These are phyloP conservation scores for Phytophthora sp. DNA, from an alignment of 352 stramenopile genomes.

Conservation along the genomic window DNA sequence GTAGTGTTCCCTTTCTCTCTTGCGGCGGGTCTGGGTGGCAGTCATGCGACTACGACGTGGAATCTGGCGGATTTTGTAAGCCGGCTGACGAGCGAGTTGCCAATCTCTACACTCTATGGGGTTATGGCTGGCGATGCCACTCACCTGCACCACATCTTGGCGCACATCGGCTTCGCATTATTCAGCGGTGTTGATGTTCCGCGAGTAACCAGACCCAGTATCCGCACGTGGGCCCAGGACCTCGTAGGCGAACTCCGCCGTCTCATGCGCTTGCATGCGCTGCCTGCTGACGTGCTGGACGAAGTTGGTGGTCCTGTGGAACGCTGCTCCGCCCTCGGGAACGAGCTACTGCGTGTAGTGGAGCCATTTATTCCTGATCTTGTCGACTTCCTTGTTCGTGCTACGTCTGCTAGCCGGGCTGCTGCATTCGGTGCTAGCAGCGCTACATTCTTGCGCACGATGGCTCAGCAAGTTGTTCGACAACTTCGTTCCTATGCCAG, in stretches of 20 bases:
- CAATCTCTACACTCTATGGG: slow-evolving; percentile 58
- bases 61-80: slow-evolving; percentile 64
- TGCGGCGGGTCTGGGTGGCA: slow-evolving; percentile 40
- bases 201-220: slow-evolving; percentile 55
- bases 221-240: slow-evolving; percentile 61
- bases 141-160: slow-evolving; percentile 63
- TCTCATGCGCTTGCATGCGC: slow-evolving; percentile 41
- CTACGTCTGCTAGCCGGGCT: slow-evolving; percentile 61
- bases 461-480: slow-evolving; percentile 57
- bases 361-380: slow-evolving; percentile 69
- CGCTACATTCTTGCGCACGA: slow-evolving; percentile 54
- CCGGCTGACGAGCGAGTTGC: slow-evolving; percentile 50
- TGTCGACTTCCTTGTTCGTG: slow-evolving; percentile 61
- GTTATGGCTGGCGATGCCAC: slow-evolving; percentile 50
- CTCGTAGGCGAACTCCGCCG: slow-evolving; percentile 51
- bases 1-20: slow-evolving; percentile 64
- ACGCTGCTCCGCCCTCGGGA: slow-evolving; percentile 37
- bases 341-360: slow-evolving; percentile 52
- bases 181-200: slow-evolving; percentile 68
- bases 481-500: slow-evolving; percentile 43
- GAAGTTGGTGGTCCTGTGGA: slow-evolving; percentile 31
- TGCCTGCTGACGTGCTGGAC: slow-evolving; percentile 42
- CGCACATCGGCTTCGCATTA: slow-evolving; percentile 61
- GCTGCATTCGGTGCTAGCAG: slow-evolving; percentile 53
- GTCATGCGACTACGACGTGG: slow-evolving; percentile 56